Percentiles rank a stretch among this genome's conserved stretches.
Evolutionary conservation across 1,139 yeast species (phyloP).

Genomic region (Hemisphaericaspora lyxosophila): DNA sequence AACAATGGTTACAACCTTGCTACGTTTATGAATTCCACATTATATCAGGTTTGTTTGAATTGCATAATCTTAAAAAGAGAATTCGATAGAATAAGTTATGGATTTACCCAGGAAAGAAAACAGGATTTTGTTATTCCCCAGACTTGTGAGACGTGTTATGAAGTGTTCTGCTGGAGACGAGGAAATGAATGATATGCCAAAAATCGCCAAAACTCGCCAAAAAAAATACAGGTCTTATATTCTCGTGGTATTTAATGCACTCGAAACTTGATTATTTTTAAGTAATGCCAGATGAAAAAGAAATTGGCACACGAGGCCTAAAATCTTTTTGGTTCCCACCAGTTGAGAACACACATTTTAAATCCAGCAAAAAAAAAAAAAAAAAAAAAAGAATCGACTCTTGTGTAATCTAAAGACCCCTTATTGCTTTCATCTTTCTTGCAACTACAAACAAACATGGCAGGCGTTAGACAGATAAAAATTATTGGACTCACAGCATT

Average conservation of each 20-base stretch:
- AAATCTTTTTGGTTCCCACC: too few relatives aligned
- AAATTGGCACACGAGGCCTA: not conserved
- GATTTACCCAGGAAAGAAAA: conserved; percentile 7
- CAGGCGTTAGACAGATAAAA: conserved; percentile 20
- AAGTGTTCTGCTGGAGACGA: conserved; percentile 13
- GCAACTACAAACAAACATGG: conserved; percentile 9
- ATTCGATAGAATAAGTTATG: conserved; percentile 38
- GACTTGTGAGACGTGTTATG: conserved; percentile 13
- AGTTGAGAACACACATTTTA: too few relatives aligned
- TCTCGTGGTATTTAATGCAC: too few relatives aligned
- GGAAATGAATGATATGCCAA: too few relatives aligned
- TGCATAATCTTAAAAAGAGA: conserved; percentile 60
- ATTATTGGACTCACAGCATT: conserved; percentile 19
- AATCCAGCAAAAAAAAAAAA: too few relatives aligned
- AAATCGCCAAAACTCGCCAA: too few relatives aligned
- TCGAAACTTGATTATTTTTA: too few relatives aligned
- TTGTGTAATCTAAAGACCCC: too few relatives aligned
- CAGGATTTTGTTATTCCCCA: conserved; percentile 9
- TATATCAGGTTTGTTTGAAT: conserved; percentile 53
- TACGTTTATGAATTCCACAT: conserved; percentile 42
- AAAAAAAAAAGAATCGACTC: too few relatives aligned
- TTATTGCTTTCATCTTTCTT: not conserved
- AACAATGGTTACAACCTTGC: conserved; percentile 54
- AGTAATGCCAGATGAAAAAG: not conserved
- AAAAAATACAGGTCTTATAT: too few relatives aligned